A percentile compares a stretch with the other conserved stretches of the same genome.
phyloP scores from a whole-genome alignment of 257 asterid genomes.

The Handroanthus guayacan region DNA sequence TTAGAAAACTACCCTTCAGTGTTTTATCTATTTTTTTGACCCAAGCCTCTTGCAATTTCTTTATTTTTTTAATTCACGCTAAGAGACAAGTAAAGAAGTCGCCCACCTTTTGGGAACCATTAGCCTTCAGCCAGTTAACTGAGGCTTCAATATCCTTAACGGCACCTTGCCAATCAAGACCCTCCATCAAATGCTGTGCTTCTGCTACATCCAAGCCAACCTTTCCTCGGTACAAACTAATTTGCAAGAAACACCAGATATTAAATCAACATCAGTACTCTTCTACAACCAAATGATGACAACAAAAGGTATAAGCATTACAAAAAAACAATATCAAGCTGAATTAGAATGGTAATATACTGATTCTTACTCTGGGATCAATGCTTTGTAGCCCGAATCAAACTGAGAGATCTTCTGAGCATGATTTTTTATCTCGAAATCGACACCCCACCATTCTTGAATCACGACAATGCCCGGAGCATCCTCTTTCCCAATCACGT shows the following conservation, averaged over 20 bases:
- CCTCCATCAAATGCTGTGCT: constrained; percentile 97
- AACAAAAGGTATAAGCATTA: neutral
- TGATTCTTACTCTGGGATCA: constrained; percentile 90
- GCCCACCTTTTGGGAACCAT: constrained; percentile 87
- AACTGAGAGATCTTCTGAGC: constrained; percentile 90
- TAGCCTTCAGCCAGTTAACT: constrained; percentile 87
- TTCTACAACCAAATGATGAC: neutral
- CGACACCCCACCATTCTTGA: constrained; percentile 99
- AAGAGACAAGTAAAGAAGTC: constrained; percentile 3
- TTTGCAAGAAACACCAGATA: constrained; percentile 26
- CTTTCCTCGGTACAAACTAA: constrained; percentile 91
- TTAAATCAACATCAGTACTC: neutral
- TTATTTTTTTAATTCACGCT: neutral
- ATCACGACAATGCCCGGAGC: constrained; percentile 97
- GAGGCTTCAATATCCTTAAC: constrained; percentile 95
- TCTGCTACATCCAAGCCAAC: constrained; percentile 95
- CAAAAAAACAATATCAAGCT: constrained; percentile 3
- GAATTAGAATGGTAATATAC: neutral
- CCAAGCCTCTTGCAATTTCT: neutral
- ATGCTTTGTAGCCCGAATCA: constrained; percentile 80
- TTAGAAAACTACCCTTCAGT: too few relatives aligned
- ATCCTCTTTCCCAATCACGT: constrained; percentile 88
- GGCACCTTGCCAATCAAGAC: constrained; percentile 97
- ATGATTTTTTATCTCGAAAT: constrained; percentile 94
- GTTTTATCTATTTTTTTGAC: neutral